phyloP scores from a whole-genome alignment of 768 basidiomycete species.

The Megacollybia marginata region DNA sequence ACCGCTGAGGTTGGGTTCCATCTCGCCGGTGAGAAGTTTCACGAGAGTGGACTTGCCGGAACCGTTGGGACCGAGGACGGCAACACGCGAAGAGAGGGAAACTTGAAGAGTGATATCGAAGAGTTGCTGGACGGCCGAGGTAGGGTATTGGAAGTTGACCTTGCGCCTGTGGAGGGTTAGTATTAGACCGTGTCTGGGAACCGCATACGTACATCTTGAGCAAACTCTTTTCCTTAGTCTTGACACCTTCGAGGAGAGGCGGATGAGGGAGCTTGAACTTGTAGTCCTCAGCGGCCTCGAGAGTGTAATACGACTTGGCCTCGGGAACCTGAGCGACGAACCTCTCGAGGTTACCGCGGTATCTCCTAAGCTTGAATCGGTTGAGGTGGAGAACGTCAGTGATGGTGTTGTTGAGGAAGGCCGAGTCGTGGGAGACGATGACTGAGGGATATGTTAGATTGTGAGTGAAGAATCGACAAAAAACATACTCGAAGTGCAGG shows the following conservation, averaged over 20 bases:
- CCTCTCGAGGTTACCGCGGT: slow-evolving; percentile 90
- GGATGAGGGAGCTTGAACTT: slow-evolving; percentile 97
- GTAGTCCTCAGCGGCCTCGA: slow-evolving; percentile 95
- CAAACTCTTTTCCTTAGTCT: slow-evolving; percentile 97
- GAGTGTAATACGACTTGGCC: slow-evolving; percentile 96
- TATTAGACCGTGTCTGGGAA: slow-evolving; percentile 1
- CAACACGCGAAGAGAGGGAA: slow-evolving; percentile 96
- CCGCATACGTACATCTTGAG: slow-evolving; percentile 66
- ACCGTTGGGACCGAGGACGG: slow-evolving; percentile 97
- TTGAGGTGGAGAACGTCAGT: slow-evolving; percentile 96
- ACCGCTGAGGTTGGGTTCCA: slow-evolving; percentile 94
- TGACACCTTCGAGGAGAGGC: slow-evolving; percentile 97
- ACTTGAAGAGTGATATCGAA: slow-evolving; percentile 95
- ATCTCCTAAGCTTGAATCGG: slow-evolving; percentile 95
- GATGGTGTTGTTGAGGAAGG: slow-evolving; percentile 97
- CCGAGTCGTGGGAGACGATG: slow-evolving; percentile 97
- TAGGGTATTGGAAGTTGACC: slow-evolving; percentile 95
- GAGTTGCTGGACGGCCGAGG: slow-evolving; percentile 79
- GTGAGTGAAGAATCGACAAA: background rate
- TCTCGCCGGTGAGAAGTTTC: slow-evolving; percentile 93
- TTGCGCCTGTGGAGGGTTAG: slow-evolving; percentile 45
- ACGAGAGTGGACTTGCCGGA: slow-evolving; percentile 97
- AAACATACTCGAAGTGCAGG: slow-evolving; percentile 82
- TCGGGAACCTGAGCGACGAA: slow-evolving; percentile 95
- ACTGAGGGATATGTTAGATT: slow-evolving; percentile 34